Evolutionary conservation across 2,329 filamentous ascomycete species (phyloP), one percentile per base, ranked within the genome.

Genomic region (Fusarium sp.): DNA sequence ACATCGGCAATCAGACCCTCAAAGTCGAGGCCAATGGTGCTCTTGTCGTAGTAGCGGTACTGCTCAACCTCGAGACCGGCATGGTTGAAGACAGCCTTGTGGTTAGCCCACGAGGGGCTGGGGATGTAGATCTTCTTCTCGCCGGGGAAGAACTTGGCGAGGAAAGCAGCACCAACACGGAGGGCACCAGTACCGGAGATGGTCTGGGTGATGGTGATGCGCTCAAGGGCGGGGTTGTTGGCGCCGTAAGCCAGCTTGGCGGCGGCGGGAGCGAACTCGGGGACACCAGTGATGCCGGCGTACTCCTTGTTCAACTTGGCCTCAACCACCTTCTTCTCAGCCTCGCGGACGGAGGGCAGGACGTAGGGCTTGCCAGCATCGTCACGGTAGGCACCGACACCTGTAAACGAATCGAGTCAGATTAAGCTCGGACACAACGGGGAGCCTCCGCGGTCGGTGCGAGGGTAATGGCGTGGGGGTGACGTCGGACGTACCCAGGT

Each of bases 11-110:
- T 82, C 89, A 99, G 90, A 80, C 96, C 96, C 77, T 97, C 94
- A 81, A 98, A 98, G 89, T 99, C 96, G 75, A 99, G 93, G 66
- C 95, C 95, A 82, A 98, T 98, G 81, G 96, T 98, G 83, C 98
- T 92, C 89, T 97, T 97, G 91, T 98, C 94, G 89, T 98, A 99
- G 92, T 99, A 99, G 80, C 94, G 90, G 90, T 99, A 99, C 87
- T 95, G 94, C 87, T 95, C 92, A 72, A 98, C 95, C 85, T 94
- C 90, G 76, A 99, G 90, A 67, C 95, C 94, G 35, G 94, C 93
- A 85, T 98, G 95, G 86, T 90, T 92, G 91, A 99, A 98, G 84
- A 99, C 94, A 75, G 96, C 95, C 83, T 91, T 94, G 89, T 99
- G 96, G 90, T 99, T 98, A 80, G 96, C 96, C 96, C 96, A 99